These are phyloP conservation scores for Limonium bicolor DNA, from an alignment of 148 eudicot genomes.

Conservation along the genomic window DNA sequence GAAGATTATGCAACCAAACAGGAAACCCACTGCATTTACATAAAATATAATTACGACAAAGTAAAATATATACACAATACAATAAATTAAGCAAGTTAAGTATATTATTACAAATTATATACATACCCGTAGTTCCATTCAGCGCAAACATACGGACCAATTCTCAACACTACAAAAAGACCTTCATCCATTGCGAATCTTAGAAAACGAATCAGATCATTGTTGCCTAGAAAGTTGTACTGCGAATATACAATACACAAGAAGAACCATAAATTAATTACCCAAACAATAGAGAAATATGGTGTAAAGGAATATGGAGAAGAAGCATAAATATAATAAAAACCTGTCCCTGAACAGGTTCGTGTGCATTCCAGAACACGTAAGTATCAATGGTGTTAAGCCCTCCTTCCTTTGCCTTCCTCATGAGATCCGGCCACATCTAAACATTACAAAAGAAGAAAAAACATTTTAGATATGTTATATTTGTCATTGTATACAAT, in stretches of 20 bases:
- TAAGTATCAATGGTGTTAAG: conserved; percentile 30
- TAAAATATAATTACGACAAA: background rate
- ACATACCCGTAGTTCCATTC: conserved; percentile 64
- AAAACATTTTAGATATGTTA: too few species aligned
- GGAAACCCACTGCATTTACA: background rate
- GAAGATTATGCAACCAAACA: too few species aligned
- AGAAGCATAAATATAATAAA: too few species aligned
- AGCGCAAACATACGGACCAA: conserved; percentile 60
- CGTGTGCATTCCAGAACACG: conserved; percentile 35
- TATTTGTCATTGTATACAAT: too few species aligned
- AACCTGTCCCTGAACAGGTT: too few species aligned
- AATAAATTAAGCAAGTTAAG: too few species aligned
- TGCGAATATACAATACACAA: background rate
- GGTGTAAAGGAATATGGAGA: too few species aligned
- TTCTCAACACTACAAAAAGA: conserved; percentile 45
- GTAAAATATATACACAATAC: background rate
- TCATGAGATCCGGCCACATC: too few species aligned
- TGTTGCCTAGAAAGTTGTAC: conserved; percentile 35
- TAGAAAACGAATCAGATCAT: conserved; percentile 32
- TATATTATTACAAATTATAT: background rate
- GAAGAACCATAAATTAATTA: too few species aligned
- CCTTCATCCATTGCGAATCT: conserved; percentile 38
- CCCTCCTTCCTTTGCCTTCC: conserved; percentile 32
- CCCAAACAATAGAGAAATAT: too few species aligned
- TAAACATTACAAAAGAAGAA: too few species aligned